Base-by-base conservation (phyloP, 331 rosid genomes). In the Quercus tomentella region DNA sequence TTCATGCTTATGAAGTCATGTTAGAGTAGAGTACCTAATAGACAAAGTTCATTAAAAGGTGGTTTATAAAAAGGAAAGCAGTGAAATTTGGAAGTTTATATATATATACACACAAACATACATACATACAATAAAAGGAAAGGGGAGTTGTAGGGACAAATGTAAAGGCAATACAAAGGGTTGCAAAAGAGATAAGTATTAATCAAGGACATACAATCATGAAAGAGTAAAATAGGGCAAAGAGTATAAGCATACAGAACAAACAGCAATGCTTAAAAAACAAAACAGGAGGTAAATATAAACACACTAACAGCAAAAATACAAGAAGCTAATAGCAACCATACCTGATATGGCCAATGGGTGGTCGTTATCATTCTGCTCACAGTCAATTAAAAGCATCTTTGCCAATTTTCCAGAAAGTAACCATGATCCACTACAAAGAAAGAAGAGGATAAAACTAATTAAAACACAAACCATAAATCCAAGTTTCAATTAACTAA, bases 371-470 rank as follows among this genome's bases (percentile, higher is more conserved):
- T 84, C 88, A 60, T 91, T 95, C 26, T 92, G 93, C 83, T 95
- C 97, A 82, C 88, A 89, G 87, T 95, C 97, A 78, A 91, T 86
- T 61, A 87, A 76, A 68, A 95, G 87, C 97, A 95, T 86, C 87
- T 89, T 95, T 61, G 96, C 91, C 81, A 93, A 84, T 77, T 88
- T 91, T 77, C 93, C 91, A 74, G 97, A 95, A 73, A 92, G 96
- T 82, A 93, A 54, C 99, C 97, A 93, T 66, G 99, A 88, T 76
- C 89, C 95, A 79, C 97, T 91, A 81, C 72, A 79, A 85, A 76
- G 56, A 57, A 77, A 80, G 73, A 54, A 72, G 81, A 72, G 63
- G 17, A 56, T 35, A 26, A 45, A 33, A 55, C 79, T 35, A 77
- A 73, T 84, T 65, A 49, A 52, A 70, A 18, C 10, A 62, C 61